Percentiles rank a stretch among this genome's conserved stretches.
These are phyloP conservation scores for Raffaelea ambrosiae DNA, from an alignment of 2,329 filamentous ascomycete genomes.

Conservation along the genomic window DNA sequence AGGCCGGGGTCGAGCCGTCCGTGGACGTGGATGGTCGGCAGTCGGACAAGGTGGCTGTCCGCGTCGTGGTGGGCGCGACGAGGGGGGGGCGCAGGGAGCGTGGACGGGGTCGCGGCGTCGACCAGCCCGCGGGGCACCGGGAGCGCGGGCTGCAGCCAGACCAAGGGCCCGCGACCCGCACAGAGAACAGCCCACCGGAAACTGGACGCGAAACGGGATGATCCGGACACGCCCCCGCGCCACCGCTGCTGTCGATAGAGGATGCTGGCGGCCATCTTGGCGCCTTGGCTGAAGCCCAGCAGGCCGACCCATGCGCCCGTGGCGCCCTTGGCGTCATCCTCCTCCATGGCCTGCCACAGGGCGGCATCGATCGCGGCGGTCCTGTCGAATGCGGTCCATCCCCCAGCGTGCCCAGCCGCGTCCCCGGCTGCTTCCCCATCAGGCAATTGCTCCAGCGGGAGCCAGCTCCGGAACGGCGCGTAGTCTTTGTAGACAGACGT, in stretches of 20 bases:
- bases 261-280: conserved; percentile 51
- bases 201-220: too few relatives aligned
- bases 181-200: conserved; percentile 24
- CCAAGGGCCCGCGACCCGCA: conserved; percentile 19
- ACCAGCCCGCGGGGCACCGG: too few relatives aligned
- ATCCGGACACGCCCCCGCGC: too few relatives aligned
- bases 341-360: conserved; percentile 34
- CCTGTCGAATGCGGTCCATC: too few relatives aligned
- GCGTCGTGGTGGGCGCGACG: too few relatives aligned
- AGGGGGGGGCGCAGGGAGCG: too few relatives aligned
- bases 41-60: conserved; percentile 36
- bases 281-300: conserved; percentile 60
- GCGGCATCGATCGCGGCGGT: neutral
- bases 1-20: conserved; percentile 53
- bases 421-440: too few relatives aligned
- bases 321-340: conserved; percentile 38
- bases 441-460: too few relatives aligned
- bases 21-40: conserved; percentile 62
- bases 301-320: conserved; percentile 51
- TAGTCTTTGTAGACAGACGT: conserved; percentile 29
- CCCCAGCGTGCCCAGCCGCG: too few relatives aligned
- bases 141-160: conserved; percentile 11
- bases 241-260: conserved; percentile 19
- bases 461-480: conserved; percentile 23
- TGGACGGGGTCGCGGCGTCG: too few relatives aligned